Evolutionary conservation across 352 stramenopile genomes (phyloP), one percentile per base, ranked within the genome.

Genomic region (Paralagenidium karlingii): DNA sequence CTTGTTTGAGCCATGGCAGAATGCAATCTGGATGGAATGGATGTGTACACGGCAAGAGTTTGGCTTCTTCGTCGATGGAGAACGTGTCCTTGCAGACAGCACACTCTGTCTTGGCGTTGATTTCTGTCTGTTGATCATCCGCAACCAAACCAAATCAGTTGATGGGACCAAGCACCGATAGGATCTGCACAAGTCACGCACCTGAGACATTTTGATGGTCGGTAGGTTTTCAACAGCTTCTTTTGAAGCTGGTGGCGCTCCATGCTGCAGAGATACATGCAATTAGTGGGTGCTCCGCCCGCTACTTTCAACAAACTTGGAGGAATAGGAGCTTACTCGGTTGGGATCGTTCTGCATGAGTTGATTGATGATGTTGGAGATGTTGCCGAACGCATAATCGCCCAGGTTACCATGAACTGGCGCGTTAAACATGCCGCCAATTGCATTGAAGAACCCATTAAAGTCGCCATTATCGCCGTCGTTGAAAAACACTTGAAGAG

Each of bases 281-380:
- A 55, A 45, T 13, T 22, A 37, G 10, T 16, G 21, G 45, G 24
- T 39, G 13, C 42, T 10, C 8, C n/a, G 43, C 20, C 2, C 26
- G 15, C 4, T 28, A 24, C 16, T 16, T 32, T 26, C 12, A 7
- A 5, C 28, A 10, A 24, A 11, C 21, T 45, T 8, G 8, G 16
- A 8, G 37, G 25, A 47, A n/a, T 19, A 37, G 40, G n/a, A 42
- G 52, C 64, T 47, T 68, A 89, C 78, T 50, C 78, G 60, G 45
- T 88, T 92, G 7, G 75, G 59, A 24, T 92, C 78, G 51, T 89
- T 88, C 39, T 88, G 75, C 78, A 92, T 92, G 15, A 92, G 65
- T 43, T 92, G 78, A 46, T 89, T 89, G 40, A 92, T 89, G 19
- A 92, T 59, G 33, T 58, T 86, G 12, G 76, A 67, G 47, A 89